Base-by-base conservation (phyloP, 2,329 filamentous ascomycete species). In the Aspergillus sp. region DNA sequence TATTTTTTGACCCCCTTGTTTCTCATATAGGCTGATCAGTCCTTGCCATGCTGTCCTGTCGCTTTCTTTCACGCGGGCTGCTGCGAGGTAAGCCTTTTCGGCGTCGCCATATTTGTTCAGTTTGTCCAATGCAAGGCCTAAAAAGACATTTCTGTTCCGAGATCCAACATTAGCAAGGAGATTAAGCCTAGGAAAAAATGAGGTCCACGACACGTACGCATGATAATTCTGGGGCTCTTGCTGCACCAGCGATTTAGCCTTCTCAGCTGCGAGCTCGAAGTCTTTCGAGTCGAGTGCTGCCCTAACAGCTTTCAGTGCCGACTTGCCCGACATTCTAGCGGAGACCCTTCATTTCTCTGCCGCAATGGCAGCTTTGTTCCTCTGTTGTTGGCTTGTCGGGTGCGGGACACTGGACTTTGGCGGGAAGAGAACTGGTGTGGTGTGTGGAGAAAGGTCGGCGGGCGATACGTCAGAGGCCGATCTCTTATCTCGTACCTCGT, bases 1-100 rank as follows among this genome's bases (percentile, higher is more conserved):
- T 10, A 97, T 70, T 57, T 85, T 87, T 43, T 78, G 76, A 28
- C 72, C 66, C 11, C 81, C 83, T 59, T 90, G 86, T 56, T 82
- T 85, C 68, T 95, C 88, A 62, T 89, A 96, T 28, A 97, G 68
- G 58, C 84, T 87, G 64, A 93, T 79, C 37, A 98, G 73, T 1
- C 93, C 93, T 62, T 95, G 87, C 89, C 88, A 97, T 52, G 87
- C 87, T 57, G 91, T 86, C n/a, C 81, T 73, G 54, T 96, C 90
- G 12, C 80, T 74, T 1, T 83, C 80, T 51, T 88, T 90, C 48
- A 88, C 72, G 13, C 75, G 73, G 5, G 86, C 80, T 1, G 91
- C 93, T 29, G 78, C 74, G 33, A 77, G 74, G 65, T 97, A 97
- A 1, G 83, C 81, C 30, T 76, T 78, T 55, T 93, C 90, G 0